Conservation (phyloP, 2,329 filamentous ascomycete species). For the Fusarium sp. region DNA sequence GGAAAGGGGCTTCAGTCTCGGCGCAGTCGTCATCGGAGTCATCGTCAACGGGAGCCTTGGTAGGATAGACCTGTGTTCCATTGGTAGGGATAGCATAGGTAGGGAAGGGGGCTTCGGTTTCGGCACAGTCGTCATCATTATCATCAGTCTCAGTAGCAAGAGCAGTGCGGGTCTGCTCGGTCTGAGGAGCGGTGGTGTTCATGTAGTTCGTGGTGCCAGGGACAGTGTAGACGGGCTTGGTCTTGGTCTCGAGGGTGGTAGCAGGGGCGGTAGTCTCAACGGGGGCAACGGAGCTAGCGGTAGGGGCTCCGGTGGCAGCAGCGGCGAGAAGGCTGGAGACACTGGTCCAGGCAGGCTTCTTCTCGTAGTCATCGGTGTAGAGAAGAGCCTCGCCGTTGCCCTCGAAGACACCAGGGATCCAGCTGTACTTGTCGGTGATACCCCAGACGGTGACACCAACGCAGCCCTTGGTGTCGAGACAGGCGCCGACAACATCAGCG, state of each 20-base stretch:
- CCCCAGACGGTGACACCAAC: constrained; percentile 57
- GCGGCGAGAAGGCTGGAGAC: constrained; percentile 48
- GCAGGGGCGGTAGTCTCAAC: constrained; percentile 7
- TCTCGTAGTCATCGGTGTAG: constrained; percentile 48
- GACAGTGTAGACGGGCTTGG: constrained; percentile 14
- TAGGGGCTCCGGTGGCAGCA: constrained; percentile 23
- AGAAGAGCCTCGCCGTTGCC: constrained; percentile 53
- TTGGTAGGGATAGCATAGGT: constrained; percentile 27
- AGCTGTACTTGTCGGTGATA: constrained; percentile 51
- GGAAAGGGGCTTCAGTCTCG: constrained; percentile 10
- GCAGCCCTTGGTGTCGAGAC: constrained; percentile 49
- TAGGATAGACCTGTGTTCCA: constrained; percentile 16
- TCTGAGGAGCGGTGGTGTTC: constrained; percentile 26
- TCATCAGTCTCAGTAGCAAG: constrained; percentile 20
- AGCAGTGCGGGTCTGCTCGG: constrained; percentile 27
- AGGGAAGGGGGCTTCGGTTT: constrained; percentile 15
- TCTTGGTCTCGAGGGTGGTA: constrained; percentile 18
- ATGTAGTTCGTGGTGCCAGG: constrained; percentile 4
- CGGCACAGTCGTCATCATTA: constrained; percentile 25
- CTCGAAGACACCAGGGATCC: constrained; percentile 50
- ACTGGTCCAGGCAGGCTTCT: constrained; percentile 52
- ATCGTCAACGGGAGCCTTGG: constrained; percentile 1
- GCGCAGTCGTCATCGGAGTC: constrained; percentile 17
- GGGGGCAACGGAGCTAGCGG: not conserved
- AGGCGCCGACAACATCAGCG: constrained; percentile 48